phyloP scores from a whole-genome alignment of 176 grass and related monocot genomes.

The Carex myosuroides region DNA sequence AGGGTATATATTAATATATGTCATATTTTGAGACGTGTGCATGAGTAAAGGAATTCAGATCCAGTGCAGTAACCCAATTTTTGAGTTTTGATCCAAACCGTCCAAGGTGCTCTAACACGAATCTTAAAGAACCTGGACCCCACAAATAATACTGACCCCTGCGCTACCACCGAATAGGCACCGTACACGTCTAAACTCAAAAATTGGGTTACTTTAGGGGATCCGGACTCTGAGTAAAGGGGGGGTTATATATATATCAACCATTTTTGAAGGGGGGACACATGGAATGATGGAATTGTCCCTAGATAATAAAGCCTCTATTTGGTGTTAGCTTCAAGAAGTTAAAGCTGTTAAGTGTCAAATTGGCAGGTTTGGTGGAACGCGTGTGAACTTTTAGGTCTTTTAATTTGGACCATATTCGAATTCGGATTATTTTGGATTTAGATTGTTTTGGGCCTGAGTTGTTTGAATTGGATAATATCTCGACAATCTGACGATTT shows the following conservation, averaged over 20 bases:
- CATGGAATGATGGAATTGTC: neutral
- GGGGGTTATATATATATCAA: neutral
- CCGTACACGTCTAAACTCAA: too few species aligned
- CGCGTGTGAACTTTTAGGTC: neutral
- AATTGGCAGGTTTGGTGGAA: neutral
- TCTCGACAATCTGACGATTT: too few species aligned
- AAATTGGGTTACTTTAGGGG: too few species aligned
- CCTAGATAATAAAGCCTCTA: neutral
- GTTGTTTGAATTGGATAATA: neutral
- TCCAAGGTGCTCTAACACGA: too few species aligned
- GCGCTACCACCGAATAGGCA: too few species aligned
- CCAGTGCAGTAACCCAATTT: too few species aligned
- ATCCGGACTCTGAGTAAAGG: too few species aligned
- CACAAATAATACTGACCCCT: too few species aligned
- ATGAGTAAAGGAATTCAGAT: too few species aligned
- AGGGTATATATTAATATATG: too few species aligned
- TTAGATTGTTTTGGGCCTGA: neutral
- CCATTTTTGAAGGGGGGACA: neutral
- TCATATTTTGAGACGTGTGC: neutral
- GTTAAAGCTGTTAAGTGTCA: neutral
- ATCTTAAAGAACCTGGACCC: too few species aligned
- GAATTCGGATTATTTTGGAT: neutral
- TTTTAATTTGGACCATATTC: neutral
- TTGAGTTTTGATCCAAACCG: too few species aligned
- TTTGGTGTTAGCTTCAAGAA: neutral